Conservation (phyloP, 2,329 filamentous ascomycete species). For the Erysiphe neolycopersici region DNA sequence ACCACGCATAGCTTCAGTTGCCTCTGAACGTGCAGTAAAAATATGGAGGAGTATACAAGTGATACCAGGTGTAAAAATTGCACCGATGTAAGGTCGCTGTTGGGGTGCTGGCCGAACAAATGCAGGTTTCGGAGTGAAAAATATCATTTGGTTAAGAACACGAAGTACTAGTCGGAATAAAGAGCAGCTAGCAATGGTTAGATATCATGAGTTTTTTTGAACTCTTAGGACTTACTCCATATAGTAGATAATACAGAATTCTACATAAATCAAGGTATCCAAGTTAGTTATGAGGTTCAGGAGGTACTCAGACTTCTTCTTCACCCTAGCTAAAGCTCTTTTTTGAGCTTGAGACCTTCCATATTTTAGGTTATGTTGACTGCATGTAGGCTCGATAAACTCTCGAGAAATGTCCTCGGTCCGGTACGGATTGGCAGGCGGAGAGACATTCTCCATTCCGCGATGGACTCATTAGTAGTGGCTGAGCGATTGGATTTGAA, state of each 20-base stretch:
- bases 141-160: slow-evolving; percentile 30
- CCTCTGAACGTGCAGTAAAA: slow-evolving; percentile 25
- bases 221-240: slow-evolving; percentile 29
- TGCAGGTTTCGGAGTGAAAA: slow-evolving; percentile 30
- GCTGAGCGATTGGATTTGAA: no score
- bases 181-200: slow-evolving; percentile 26
- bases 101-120: slow-evolving; percentile 29
- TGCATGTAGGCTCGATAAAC: slow-evolving; percentile 1
- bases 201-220: slow-evolving; percentile 2
- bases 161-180: slow-evolving; percentile 34
- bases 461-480: background rate
- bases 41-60: slow-evolving; percentile 34
- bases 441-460: slow-evolving; percentile 17
- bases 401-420: slow-evolving; percentile 3
- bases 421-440: slow-evolving; percentile 14
- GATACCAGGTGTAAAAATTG: slow-evolving; percentile 29
- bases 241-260: slow-evolving; percentile 40
- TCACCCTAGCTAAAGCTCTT: slow-evolving; percentile 18
- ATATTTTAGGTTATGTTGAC: slow-evolving; percentile 1
- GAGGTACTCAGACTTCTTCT: slow-evolving; percentile 28
- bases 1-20: slow-evolving; percentile 32
- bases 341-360: slow-evolving; percentile 8
- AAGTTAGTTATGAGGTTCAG: slow-evolving; percentile 31
- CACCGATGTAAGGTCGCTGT: slow-evolving; percentile 25
- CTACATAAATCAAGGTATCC: slow-evolving; percentile 35